Evolutionary conservation across 495 filamentous ascomycete genomes (phyloP).

Genomic region (Mytilinidion resinicola): DNA sequence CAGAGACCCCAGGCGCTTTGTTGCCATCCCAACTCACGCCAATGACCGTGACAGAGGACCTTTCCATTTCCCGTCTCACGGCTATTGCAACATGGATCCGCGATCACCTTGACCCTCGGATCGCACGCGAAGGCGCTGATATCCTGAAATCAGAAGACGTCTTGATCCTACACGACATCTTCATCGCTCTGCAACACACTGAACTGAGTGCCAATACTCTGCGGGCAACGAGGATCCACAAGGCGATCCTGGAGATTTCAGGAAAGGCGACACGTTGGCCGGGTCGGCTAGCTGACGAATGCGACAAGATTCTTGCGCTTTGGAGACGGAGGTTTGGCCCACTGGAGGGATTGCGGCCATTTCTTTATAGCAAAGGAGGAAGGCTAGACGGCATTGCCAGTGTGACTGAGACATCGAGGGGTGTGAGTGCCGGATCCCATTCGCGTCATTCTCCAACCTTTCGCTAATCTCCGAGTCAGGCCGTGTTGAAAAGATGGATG

Average conservation of each 20-base stretch:
- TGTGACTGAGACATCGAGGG: conserved; percentile 25
- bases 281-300: conserved; percentile 29
- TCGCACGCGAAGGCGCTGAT: conserved; percentile 36
- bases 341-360: conserved; percentile 22
- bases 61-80: conserved; percentile 10
- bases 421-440: conserved; percentile 4
- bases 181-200: conserved; percentile 20
- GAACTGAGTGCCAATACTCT: conserved; percentile 24
- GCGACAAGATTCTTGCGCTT: conserved; percentile 27
- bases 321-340: conserved; percentile 31
- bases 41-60: not conserved
- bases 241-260: conserved; percentile 30
- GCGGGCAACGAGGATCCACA: conserved; percentile 34
- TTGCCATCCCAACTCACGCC: no score
- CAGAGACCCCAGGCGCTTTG: no score
- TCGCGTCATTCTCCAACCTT: no score
- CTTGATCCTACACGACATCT: conserved; percentile 33
- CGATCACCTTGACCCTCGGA: conserved; percentile 35
- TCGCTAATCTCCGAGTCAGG: not conserved
- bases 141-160: conserved; percentile 33
- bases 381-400: conserved; percentile 30
- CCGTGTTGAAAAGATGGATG: conserved; percentile 21
- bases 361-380: conserved; percentile 33
- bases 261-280: conserved; percentile 38
- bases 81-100: conserved; percentile 33